phyloP scores from a whole-genome alignment of 148 eudicot genomes.

The Chenopodium suecicum region DNA sequence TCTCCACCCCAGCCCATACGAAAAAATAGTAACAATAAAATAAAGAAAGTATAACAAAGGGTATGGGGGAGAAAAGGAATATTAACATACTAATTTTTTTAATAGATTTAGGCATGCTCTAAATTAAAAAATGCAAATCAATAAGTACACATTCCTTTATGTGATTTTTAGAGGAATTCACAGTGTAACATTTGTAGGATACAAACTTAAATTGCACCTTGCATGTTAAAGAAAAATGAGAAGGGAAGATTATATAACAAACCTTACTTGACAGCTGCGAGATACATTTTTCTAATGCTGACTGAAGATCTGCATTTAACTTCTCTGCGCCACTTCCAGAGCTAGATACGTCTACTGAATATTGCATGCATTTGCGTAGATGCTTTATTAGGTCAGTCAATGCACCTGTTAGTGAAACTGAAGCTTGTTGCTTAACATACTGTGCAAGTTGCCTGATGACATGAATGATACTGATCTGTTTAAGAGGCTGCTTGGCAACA shows the following conservation, averaged over 20 bases:
- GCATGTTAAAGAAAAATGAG: neutral
- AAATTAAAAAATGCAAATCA: neutral
- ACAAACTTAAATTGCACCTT: conserved; percentile 1
- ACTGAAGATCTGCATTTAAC: conserved; percentile 64
- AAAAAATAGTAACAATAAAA: no score
- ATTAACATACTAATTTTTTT: neutral
- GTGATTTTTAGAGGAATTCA: neutral
- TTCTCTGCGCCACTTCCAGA: conserved; percentile 43
- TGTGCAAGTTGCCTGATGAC: conserved; percentile 57
- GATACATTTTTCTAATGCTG: conserved; percentile 74
- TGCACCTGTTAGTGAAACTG: conserved; percentile 69
- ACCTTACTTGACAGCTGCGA: conserved; percentile 71
- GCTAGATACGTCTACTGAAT: conserved; percentile 53
- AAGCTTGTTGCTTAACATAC: conserved; percentile 53
- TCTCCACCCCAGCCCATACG: no score
- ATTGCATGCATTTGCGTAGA: conserved; percentile 75
- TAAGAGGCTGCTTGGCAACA: conserved; percentile 61
- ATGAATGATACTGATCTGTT: conserved; percentile 63
- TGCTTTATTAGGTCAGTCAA: conserved; percentile 66
- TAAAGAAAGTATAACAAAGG: neutral
- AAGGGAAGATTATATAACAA: conserved; percentile 17
- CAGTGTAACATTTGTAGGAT: neutral
- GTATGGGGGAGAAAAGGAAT: neutral
- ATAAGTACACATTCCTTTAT: no score
- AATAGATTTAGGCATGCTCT: neutral